phyloP scores from a whole-genome alignment of 1,284 basidiomycete species.

The Spongiforma sp. region DNA sequence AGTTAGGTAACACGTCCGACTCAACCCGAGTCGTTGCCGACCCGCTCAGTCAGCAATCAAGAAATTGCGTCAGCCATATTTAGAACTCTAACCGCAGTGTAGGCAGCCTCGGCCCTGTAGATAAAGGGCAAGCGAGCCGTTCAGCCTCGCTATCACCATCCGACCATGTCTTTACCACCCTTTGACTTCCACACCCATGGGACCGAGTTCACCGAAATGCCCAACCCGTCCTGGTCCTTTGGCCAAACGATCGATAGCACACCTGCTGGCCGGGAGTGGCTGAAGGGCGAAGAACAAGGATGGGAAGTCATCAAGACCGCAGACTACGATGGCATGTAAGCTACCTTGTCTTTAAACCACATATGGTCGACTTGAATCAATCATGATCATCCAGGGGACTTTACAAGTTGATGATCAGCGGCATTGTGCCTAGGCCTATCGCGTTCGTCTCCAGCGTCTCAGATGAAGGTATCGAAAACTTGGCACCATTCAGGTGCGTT shows the following conservation, averaged over 20 bases:
- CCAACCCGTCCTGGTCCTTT: slow-evolving; percentile 63
- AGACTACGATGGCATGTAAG: slow-evolving; percentile 50
- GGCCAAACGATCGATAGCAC: slow-evolving; percentile 58
- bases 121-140: too few relatives aligned
- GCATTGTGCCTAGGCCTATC: slow-evolving; percentile 68
- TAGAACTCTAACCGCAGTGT: too few relatives aligned
- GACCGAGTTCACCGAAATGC: slow-evolving; percentile 48
- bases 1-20: too few relatives aligned
- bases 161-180: slow-evolving; percentile 29
- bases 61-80: too few relatives aligned
- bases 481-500: slow-evolving; percentile 60
- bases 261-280: slow-evolving; percentile 52
- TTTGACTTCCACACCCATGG: slow-evolving; percentile 21
- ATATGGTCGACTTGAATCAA: background rate
- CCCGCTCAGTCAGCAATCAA: too few relatives aligned
- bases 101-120: too few relatives aligned
- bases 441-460: slow-evolving; percentile 69
- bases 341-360: slow-evolving; percentile 1
- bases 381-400: slow-evolving; percentile 25
- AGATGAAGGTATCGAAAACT: slow-evolving; percentile 57
- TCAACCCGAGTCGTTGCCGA: too few relatives aligned
- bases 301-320: slow-evolving; percentile 62
- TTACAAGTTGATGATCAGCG: slow-evolving; percentile 60
- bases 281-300: slow-evolving; percentile 54
- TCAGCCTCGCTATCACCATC: too few relatives aligned